Conservation (phyloP, 2,329 filamentous ascomycete species). For the Botrytis pseudocinerea region DNA sequence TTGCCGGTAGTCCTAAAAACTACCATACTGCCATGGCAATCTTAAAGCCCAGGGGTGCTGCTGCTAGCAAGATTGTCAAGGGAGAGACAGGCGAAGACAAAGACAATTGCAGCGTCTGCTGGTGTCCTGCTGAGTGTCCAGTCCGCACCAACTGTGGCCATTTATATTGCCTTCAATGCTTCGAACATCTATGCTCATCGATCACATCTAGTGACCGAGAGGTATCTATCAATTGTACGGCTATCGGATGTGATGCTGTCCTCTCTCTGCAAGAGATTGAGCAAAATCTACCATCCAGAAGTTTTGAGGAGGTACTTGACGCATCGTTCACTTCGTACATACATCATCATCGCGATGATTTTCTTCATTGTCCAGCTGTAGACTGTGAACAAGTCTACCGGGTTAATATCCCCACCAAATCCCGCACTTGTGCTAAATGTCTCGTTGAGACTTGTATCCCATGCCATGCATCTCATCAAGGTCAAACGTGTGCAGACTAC, state of each 20-base stretch:
- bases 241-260: slow-evolving; percentile 15
- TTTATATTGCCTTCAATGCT: slow-evolving; percentile 47
- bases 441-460: slow-evolving; percentile 26
- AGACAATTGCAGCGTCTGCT: slow-evolving; percentile 6
- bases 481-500: slow-evolving; percentile 29
- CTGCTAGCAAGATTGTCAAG: not conserved
- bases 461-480: slow-evolving; percentile 27
- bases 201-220: slow-evolving; percentile 31
- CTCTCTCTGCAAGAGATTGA: slow-evolving; percentile 27
- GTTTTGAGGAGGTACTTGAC: slow-evolving; percentile 26
- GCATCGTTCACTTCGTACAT: slow-evolving; percentile 25
- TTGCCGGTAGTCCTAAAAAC: not conserved
- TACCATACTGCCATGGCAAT: not conserved
- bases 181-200: slow-evolving; percentile 41
- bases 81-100: not conserved
- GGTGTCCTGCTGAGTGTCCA: not conserved
- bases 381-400: slow-evolving; percentile 24
- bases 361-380: slow-evolving; percentile 22
- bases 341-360: slow-evolving; percentile 21
- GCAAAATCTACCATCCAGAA: slow-evolving; percentile 13
- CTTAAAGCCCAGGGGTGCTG: slow-evolving; percentile 12
- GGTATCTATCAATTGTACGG: slow-evolving; percentile 23
- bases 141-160: slow-evolving; percentile 6
- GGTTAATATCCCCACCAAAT: not conserved
- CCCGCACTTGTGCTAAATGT: slow-evolving; percentile 26